phyloP scores from a whole-genome alignment of 2,329 filamentous ascomycete genomes.

The Magnaporthiopsis rhizophila region DNA sequence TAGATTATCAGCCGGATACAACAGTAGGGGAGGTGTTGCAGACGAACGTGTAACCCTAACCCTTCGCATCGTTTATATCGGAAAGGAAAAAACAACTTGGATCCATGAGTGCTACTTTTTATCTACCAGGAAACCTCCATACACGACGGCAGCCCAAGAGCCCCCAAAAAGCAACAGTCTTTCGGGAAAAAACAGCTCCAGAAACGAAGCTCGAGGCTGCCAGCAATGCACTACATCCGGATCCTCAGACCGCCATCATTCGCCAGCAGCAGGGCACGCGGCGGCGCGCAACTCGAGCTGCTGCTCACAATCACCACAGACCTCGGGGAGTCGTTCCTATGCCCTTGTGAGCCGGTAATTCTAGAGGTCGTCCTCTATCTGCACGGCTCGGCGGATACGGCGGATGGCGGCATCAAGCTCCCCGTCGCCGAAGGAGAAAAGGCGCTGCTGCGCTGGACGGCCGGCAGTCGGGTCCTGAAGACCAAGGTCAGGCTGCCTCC shows the following conservation, averaged over 20 bases:
- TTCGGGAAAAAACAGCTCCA: neutral
- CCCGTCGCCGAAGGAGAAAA: conserved; percentile 6
- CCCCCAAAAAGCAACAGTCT: neutral
- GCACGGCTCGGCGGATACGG: conserved; percentile 10
- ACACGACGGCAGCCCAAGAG: neutral
- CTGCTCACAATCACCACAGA: conserved; percentile 50
- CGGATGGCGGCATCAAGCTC: conserved; percentile 11
- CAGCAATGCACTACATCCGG: conserved; percentile 49
- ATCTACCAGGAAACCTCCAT: no score
- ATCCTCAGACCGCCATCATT: conserved; percentile 38
- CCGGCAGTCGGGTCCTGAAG: conserved; percentile 29
- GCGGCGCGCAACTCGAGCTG: conserved; percentile 21
- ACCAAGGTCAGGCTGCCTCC: conserved; percentile 21
- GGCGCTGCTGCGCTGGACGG: conserved; percentile 18
- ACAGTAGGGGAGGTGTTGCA: neutral
- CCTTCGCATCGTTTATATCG: neutral
- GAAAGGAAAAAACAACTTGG: neutral
- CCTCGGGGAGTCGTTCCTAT: conserved; percentile 46
- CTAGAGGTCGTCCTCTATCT: conserved; percentile 24
- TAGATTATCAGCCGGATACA: neutral
- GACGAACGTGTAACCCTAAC: neutral
- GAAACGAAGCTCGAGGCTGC: no score
- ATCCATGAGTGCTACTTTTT: neutral
- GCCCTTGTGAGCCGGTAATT: conserved; percentile 34
- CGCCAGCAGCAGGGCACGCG: conserved; percentile 14